phyloP scores from a whole-genome alignment of 1,284 basidiomycete genomes.

The Phellopilus nigrolimitatus region DNA sequence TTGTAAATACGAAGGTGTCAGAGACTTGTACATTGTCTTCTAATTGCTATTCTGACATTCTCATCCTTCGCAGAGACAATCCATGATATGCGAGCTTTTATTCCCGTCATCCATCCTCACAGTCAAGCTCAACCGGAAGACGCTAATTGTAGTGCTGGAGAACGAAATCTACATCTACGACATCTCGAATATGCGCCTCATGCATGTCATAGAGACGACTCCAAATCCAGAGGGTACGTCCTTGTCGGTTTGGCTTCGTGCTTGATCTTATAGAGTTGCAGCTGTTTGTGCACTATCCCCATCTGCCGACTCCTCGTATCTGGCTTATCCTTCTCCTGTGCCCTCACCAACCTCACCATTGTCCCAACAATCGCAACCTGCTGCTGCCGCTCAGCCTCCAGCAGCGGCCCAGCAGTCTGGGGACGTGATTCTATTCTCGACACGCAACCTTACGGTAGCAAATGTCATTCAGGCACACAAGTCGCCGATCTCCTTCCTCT shows the following conservation, averaged over 20 bases:
- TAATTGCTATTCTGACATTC: conserved; percentile 4
- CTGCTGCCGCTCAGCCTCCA: conserved; percentile 32
- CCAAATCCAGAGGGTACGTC: conserved; percentile 86
- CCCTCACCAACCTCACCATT: conserved; percentile 72
- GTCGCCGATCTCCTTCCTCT: conserved; percentile 82
- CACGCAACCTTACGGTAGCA: conserved; percentile 83
- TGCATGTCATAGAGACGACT: conserved; percentile 97
- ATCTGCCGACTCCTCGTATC: conserved; percentile 91
- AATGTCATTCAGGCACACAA: conserved; percentile 99
- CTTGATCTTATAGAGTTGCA: conserved; percentile 31
- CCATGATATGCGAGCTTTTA: conserved; percentile 96
- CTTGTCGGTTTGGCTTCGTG: conserved; percentile 1
- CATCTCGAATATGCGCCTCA: conserved; percentile 95
- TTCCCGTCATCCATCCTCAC: conserved; percentile 95
- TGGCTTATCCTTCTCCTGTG: conserved; percentile 93
- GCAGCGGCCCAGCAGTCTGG: conserved; percentile 54
- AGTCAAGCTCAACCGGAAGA: conserved; percentile 95
- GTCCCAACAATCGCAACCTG: conserved; percentile 34
- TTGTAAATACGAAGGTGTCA: conserved; percentile 93
- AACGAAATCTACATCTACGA: conserved; percentile 98
- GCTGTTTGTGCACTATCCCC: conserved; percentile 94
- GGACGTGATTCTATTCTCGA: conserved; percentile 92
- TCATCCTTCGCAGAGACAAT: conserved; percentile 73
- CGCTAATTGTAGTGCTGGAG: conserved; percentile 93
- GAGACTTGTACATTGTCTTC: neutral